Evolutionary conservation across 495 filamentous ascomycete genomes (phyloP), one percentile per base, ranked within the genome.

Genomic region (Aspergillus asperescens): DNA sequence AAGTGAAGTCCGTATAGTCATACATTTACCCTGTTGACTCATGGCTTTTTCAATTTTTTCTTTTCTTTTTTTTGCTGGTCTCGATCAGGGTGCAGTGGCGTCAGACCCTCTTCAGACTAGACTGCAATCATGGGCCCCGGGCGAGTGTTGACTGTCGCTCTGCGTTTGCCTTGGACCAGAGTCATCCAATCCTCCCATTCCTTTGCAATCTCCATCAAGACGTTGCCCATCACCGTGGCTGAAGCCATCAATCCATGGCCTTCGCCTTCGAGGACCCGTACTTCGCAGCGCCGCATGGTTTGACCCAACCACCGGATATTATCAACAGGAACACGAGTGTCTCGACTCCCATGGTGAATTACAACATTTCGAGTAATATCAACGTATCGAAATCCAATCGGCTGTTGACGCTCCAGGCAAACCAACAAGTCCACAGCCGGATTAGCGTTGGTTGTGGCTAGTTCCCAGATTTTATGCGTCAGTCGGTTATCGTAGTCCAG

Each of bases 201-300:
- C 37, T 80, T 79, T 27, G 88, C 87, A 60, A 98, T 93, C 68
- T 98, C 93, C 67, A 89, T 94, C 57, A 98, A 65, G 18, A 97
- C 87, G 47, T 83, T 82, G 20, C 89, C 86, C 94, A 99, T 97
- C 19, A 99, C 92, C 15, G 71, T 69, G 7, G 93, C 92, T 45
- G 86, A 92, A 0, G 94, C 93, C 93, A 99, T 99, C 34, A 99
- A 70, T 0, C 94, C 94, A 62, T 99, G 93, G 4, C 90, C 90
- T 65, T 99, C 93, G 5, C 88, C 90, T 55, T 95, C 87, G 10
- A 99, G 74, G 5, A 97, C 80, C 9, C 93, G 76, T 15, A 99
- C 90, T 67, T 97, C 93, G 62, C 90, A 94, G 34, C 87, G 78
- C 20, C 85, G 80, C 93, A 98, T 97, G 31, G 84, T 90, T 64